Evolutionary conservation across 805 yeast genomes (phyloP).

Genomic region (Komagataella mondaviorum): DNA sequence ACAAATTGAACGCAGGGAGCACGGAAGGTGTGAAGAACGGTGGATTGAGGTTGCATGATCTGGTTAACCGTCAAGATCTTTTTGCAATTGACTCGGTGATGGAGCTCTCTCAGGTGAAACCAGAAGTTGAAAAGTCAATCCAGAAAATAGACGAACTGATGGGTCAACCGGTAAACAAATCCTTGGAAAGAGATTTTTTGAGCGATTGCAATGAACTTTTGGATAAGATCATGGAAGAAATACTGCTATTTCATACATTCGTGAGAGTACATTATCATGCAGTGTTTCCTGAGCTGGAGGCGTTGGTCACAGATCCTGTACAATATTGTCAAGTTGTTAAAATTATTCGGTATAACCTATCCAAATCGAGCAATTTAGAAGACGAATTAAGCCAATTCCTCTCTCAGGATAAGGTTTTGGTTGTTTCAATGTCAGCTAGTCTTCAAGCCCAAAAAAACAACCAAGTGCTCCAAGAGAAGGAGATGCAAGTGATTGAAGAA

Average conservation of each 20-base stretch:
- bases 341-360: slow-evolving; percentile 29
- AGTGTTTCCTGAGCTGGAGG: slow-evolving; percentile 60
- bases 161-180: slow-evolving; percentile 8
- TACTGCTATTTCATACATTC: slow-evolving; percentile 30
- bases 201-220: slow-evolving; percentile 40
- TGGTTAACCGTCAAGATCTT: slow-evolving; percentile 5
- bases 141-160: slow-evolving; percentile 15
- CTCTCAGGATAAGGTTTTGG: slow-evolving; percentile 53
- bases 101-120: slow-evolving; percentile 14
- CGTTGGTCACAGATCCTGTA: slow-evolving; percentile 45
- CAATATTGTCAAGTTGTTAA: slow-evolving; percentile 44
- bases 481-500: slow-evolving; percentile 22
- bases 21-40: background rate
- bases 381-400: slow-evolving; percentile 26
- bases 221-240: slow-evolving; percentile 40
- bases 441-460: slow-evolving; percentile 27
- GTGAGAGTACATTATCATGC: slow-evolving; percentile 39
- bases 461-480: slow-evolving; percentile 9
- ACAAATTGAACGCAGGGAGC: slow-evolving; percentile 2
- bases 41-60: background rate
- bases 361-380: slow-evolving; percentile 11
- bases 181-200: slow-evolving; percentile 33
- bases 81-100: slow-evolving; percentile 4
- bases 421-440: slow-evolving; percentile 59
- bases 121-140: slow-evolving; percentile 9